Evolutionary conservation across 2,329 filamentous ascomycete species (phyloP).

Genomic region (Ceratocystis cubensis): DNA sequence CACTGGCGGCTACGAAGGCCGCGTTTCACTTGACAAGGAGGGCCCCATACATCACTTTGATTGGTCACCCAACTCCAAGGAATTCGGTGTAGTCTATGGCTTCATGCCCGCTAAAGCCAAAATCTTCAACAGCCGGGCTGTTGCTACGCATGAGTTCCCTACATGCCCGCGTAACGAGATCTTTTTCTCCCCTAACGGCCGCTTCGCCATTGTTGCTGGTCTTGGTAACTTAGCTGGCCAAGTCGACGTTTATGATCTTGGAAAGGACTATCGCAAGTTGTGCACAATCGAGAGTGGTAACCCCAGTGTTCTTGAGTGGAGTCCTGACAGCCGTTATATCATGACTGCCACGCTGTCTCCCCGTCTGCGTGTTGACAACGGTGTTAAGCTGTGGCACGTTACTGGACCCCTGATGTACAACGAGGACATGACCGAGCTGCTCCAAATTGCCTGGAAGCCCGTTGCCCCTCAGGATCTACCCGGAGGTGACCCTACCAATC

Average conservation of each 20-base stretch:
- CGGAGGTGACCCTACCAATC: conserved; percentile 57
- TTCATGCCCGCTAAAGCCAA: conserved; percentile 99
- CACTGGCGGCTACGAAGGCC: conserved; percentile 82
- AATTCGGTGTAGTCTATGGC: conserved; percentile 94
- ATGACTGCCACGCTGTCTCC: conserved; percentile 97
- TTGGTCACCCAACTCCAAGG: conserved; percentile 97
- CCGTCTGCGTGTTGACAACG: conserved; percentile 89
- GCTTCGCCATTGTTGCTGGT: conserved; percentile 85
- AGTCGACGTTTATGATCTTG: conserved; percentile 87
- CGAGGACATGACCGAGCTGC: conserved; percentile 87
- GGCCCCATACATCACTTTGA: conserved; percentile 94
- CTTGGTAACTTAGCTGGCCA: conserved; percentile 96
- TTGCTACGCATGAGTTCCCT: conserved; percentile 72
- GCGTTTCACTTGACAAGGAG: conserved; percentile 87
- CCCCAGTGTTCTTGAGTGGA: conserved; percentile 94
- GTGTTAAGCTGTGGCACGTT: conserved; percentile 89
- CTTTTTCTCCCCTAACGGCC: conserved; percentile 81
- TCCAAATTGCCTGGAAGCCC: conserved; percentile 81
- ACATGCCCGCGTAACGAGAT: conserved; percentile 88
- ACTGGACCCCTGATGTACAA: conserved; percentile 84
- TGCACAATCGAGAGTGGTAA: conserved; percentile 92
- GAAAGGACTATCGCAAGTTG: conserved; percentile 86
- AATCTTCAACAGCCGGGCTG: conserved; percentile 84
- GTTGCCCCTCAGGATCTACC: conserved; percentile 48
- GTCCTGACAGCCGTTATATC: conserved; percentile 87